Evolutionary conservation across 257 asterid species (phyloP), one percentile per base, ranked within the genome.

Genomic region (Solanum rostratum): DNA sequence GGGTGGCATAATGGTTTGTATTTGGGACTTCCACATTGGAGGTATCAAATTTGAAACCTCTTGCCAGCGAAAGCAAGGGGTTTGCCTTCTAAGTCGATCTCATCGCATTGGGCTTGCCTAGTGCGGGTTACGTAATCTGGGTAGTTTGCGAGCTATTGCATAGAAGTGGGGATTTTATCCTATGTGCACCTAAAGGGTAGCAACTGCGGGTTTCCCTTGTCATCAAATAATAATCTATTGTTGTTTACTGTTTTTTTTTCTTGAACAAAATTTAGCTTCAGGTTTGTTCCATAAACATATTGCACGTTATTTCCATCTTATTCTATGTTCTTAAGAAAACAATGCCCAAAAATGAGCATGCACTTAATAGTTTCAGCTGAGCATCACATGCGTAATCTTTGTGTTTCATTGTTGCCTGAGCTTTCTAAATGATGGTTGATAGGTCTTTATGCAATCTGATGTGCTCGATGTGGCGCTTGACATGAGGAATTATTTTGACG

Each of bases 381-480:
- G 80, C 20, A 71, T 12, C 80, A 43, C 57, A n/a, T 43, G 20
- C n/a, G n/a, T 11, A 39, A 5, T 69, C 52, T 71, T 41, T 39
- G 20, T 24, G 4, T 74, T 46, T 29, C 8, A 15, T 74, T 46
- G 30, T 46, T 14, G 15, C 60, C 43, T 46, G 63, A 78, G 22
- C 85, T 39, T 80, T 70, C 15, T 15, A 30, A 63, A 73, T 82
- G 53, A 84, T 50, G 43, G 52, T 84, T 88, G 82, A 65, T 95
- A 96, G 99, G 91, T 95, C 62, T 91, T 95, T 87, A 89, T 93
- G 82, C 98, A 96, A 86, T 96, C 99, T 41, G 98, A 96, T 90
- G 94, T 96, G 54, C 84, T 83, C 41, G 97, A 92, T 41, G 98
- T 93, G 89, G 99, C 99, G 46, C 84, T 88, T 37, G 94, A 93